Evolutionary conservation across 2,329 filamentous ascomycete genomes (phyloP).

Genomic region (Alternaria novae-zelandiae): DNA sequence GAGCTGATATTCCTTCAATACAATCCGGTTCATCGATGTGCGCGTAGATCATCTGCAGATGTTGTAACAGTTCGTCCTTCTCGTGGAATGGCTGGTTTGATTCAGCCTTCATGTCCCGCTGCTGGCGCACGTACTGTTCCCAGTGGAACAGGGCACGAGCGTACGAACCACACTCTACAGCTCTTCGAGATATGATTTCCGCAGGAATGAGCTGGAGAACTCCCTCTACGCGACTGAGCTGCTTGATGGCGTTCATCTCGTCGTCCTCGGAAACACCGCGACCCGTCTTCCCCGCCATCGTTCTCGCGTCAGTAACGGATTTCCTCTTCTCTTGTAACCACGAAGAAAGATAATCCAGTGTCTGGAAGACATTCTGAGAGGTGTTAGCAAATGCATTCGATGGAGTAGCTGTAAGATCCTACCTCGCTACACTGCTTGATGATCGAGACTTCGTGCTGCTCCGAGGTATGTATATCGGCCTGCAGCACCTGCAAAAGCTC

Average conservation of each 20-base stretch:
- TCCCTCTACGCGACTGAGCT: conserved; percentile 71
- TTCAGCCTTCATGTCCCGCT: conserved; percentile 48
- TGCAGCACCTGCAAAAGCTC: conserved; percentile 80
- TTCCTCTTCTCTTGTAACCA: conserved; percentile 84
- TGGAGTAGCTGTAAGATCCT: conserved; percentile 39
- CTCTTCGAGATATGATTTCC: conserved; percentile 77
- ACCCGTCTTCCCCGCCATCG: conserved; percentile 53
- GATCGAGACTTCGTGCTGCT: conserved; percentile 71
- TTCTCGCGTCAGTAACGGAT: conserved; percentile 47
- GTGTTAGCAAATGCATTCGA: conserved; percentile 25
- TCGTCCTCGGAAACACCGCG: conserved; percentile 56
- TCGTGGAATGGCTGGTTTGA: conserved; percentile 60
- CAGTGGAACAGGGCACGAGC: conserved; percentile 91
- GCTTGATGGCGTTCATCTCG: conserved; percentile 59
- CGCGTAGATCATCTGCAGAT: conserved; percentile 90
- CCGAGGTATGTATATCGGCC: conserved; percentile 60
- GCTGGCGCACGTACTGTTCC: conserved; percentile 82
- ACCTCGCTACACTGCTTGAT: conserved; percentile 88
- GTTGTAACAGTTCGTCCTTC: conserved; percentile 70
- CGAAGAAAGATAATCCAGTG: conserved; percentile 88
- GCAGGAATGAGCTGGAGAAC: conserved; percentile 74
- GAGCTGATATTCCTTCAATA: conserved; percentile 89
- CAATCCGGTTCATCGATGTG: conserved; percentile 98
- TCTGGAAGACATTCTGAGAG: conserved; percentile 78
- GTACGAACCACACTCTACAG: conserved; percentile 93